phyloP scores from a whole-genome alignment of 352 stramenopile genomes.

The Phytopythium ostracodes region DNA sequence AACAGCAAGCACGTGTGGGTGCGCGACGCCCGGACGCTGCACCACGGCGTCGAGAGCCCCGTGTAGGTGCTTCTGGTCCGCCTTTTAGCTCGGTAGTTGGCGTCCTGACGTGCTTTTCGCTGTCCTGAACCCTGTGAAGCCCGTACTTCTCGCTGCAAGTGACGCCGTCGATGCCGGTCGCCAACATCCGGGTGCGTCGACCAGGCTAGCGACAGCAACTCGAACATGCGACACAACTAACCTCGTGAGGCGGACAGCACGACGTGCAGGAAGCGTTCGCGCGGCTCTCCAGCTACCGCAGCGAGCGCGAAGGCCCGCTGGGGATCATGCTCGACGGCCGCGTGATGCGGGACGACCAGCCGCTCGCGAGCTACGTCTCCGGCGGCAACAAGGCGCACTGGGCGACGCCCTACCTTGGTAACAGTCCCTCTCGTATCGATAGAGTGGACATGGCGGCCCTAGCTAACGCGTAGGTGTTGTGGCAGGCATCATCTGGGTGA shows the following conservation, averaged over 20 bases:
- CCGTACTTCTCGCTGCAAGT: constrained; percentile 38
- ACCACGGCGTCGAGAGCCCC: constrained; percentile 35
- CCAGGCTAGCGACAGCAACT: neutral
- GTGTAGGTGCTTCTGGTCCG: constrained; percentile 25
- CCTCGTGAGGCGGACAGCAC: constrained; percentile 11
- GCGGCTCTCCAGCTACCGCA: constrained; percentile 32
- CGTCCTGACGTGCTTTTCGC: neutral
- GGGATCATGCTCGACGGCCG: constrained; percentile 38
- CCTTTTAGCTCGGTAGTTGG: too few relatives aligned
- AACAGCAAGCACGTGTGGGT: constrained; percentile 56
- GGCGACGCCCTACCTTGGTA: constrained; percentile 48
- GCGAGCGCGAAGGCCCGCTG: constrained; percentile 32
- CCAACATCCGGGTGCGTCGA: constrained; percentile 35
- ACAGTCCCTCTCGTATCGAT: neutral
- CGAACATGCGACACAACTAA: neutral
- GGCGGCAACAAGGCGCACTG: constrained; percentile 12
- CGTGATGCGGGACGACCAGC: constrained; percentile 34
- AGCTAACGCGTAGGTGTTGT: neutral
- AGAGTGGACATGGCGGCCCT: neutral
- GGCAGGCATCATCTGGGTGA: constrained; percentile 58
- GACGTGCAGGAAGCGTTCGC: constrained; percentile 45
- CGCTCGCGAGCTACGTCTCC: constrained; percentile 36
- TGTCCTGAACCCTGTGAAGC: constrained; percentile 5
- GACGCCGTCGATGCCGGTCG: constrained; percentile 33
- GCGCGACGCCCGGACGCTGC: constrained; percentile 45